Base-by-base conservation (phyloP, 306 rosid species). In the Prunus mongolica region DNA sequence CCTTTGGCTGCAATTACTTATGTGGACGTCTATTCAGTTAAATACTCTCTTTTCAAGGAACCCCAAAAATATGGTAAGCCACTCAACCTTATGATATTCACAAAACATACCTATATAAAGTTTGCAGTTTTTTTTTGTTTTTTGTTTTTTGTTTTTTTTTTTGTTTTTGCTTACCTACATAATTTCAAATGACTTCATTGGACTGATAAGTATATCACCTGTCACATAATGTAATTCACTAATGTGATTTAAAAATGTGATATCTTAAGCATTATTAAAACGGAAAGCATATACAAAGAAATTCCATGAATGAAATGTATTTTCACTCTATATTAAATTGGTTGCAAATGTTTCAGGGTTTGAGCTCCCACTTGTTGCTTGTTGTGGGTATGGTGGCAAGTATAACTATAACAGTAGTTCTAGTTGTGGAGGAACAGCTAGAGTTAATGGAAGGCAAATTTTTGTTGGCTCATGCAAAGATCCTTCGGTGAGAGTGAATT, bases 361-460 rank as follows among this genome's bases (percentile, higher is more conserved):
- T 79, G 89, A 86, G 68, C 24, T 27, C 16, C 84, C 92, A 20
- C 75, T 49, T 0, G 79, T 76, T 51, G 28, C 85, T 4, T 90
- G 95, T 14, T 88, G 92, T 75, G 92, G 95, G 0, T 60, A 79
- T 66, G 95, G 90, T 69, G 92, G 88, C 19, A 25, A 77, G 62
- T 84, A 90, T 75, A 90, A 84, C 67, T 82, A 15, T 11, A 72
- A 20, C 54, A 0, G 0, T 13, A 51, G 5, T 51, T 78, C 34
- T 38, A 24, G 2, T 13, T 84, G 89, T 77, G 86, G 89, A 54
- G 80, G 20, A 47, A 82, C 77, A n/a, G 22, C 66, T 2, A 18
- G 38, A 1, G 71, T 64, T 0, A 76, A 80, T 69, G 87, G 85
- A 58, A 80, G 73, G 20, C 30, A 80, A 63, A 74, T 70, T 68